Percentiles rank a stretch among this genome's conserved stretches.
phyloP scores from a whole-genome alignment of 495 filamentous ascomycete species.

The Glutinoglossum americanum region DNA sequence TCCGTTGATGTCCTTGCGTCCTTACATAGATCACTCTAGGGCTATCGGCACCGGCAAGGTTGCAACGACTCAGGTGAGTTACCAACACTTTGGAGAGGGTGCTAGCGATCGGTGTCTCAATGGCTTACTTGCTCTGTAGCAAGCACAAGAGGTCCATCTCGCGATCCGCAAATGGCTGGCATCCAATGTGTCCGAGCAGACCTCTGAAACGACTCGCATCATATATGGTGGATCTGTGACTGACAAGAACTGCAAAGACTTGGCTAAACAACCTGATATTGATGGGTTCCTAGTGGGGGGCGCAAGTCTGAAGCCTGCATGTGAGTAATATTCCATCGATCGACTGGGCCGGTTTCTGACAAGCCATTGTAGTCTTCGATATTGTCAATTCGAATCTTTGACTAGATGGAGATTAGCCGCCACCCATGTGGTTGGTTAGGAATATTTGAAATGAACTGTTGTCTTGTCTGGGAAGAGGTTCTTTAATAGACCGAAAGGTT shows the following conservation, averaged over 20 bases:
- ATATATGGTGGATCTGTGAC: slow-evolving; percentile 92
- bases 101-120: not conserved
- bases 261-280: slow-evolving; percentile 79
- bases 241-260: slow-evolving; percentile 93
- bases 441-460: not conserved
- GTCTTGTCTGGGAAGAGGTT: not conserved
- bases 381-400: slow-evolving; percentile 32
- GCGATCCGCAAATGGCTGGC: slow-evolving; percentile 79
- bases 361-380: slow-evolving; percentile 31
- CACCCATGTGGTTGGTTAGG: not conserved
- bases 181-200: slow-evolving; percentile 45
- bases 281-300: slow-evolving; percentile 97
- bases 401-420: not conserved
- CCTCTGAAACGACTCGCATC: slow-evolving; percentile 60
- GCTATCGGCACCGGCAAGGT: slow-evolving; percentile 98
- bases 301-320: slow-evolving; percentile 95
- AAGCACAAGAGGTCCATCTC: slow-evolving; percentile 87
- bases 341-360: slow-evolving; percentile 6
- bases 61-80: slow-evolving; percentile 44
- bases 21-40: slow-evolving; percentile 13
- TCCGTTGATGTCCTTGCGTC: not conserved
- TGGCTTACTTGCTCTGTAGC: slow-evolving; percentile 12
- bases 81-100: not conserved
- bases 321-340: slow-evolving; percentile 33
- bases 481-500: not conserved